A percentile compares a stretch with the other conserved stretches of the same genome.
Conservation (phyloP, 495 filamentous ascomycete species). For the Penicillium chermesinum region DNA sequence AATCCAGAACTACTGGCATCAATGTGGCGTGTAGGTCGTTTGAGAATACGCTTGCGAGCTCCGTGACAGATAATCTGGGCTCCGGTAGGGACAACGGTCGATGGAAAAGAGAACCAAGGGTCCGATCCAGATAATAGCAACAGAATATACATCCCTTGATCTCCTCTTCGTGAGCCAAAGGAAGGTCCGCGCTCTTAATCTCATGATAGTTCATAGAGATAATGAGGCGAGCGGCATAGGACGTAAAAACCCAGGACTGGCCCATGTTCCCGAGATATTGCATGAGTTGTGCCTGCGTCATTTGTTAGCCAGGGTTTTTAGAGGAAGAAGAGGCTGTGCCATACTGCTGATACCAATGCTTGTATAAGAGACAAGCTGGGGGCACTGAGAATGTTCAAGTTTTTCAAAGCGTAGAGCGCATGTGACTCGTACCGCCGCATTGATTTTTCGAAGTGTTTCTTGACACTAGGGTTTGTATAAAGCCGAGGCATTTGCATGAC, state of each 20-base stretch:
- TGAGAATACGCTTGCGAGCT: slow-evolving; percentile 8
- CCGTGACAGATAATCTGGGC: slow-evolving; percentile 9
- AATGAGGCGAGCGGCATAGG: slow-evolving; percentile 27
- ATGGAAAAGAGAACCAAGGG: slow-evolving; percentile 23
- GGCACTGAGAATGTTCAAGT: slow-evolving; percentile 18
- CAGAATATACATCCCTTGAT: slow-evolving; percentile 23
- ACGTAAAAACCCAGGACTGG: slow-evolving; percentile 24
- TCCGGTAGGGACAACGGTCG: slow-evolving; percentile 23
- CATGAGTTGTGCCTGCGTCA: slow-evolving; percentile 23
- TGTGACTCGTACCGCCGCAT: slow-evolving; percentile 16
- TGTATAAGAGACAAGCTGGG: slow-evolving; percentile 23
- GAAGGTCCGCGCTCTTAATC: neutral
- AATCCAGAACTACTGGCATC: slow-evolving; percentile 20
- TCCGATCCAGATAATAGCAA: slow-evolving; percentile 29
- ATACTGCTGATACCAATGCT: slow-evolving; percentile 24
- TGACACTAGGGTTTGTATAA: slow-evolving; percentile 13
- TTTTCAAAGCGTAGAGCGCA: slow-evolving; percentile 13
- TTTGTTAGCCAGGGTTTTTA: neutral
- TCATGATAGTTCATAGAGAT: slow-evolving; percentile 23
- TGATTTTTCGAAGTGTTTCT: slow-evolving; percentile 17
- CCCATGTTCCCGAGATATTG: slow-evolving; percentile 22
- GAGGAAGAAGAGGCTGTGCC: slow-evolving; percentile 1
- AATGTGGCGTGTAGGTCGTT: slow-evolving; percentile 15
- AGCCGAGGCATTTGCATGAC: slow-evolving; percentile 15
- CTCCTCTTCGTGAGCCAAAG: slow-evolving; percentile 13